A percentile compares a stretch with the other conserved stretches of the same genome.
Conservation (phyloP, 1,284 basidiomycete species). For the Flammula alnicola region DNA sequence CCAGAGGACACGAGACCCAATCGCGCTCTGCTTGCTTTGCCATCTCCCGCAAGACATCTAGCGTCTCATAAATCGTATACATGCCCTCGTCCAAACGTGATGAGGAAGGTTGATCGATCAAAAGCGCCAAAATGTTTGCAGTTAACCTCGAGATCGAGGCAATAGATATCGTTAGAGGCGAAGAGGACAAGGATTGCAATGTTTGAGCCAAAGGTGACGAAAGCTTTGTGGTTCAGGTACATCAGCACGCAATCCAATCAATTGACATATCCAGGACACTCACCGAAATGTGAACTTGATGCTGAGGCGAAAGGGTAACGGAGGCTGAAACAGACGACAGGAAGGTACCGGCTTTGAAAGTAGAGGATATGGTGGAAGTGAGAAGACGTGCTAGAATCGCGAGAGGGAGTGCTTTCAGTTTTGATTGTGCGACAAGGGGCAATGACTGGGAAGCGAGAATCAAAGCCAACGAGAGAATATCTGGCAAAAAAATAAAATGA, state of each 20-base stretch:
- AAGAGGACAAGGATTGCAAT: constrained; percentile 43
- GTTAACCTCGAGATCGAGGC: constrained; percentile 56
- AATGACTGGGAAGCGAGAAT: constrained; percentile 63
- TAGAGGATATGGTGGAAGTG: constrained; percentile 51
- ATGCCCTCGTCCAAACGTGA: constrained; percentile 49
- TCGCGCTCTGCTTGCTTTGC: constrained; percentile 47
- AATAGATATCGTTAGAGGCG: constrained; percentile 52
- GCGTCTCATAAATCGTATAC: constrained; percentile 43
- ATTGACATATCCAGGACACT: too few species aligned
- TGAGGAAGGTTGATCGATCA: constrained; percentile 45
- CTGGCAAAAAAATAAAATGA: constrained; percentile 25
- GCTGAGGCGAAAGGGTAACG: constrained; percentile 28
- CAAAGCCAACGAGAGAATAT: constrained; percentile 44
- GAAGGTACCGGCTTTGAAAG: constrained; percentile 57
- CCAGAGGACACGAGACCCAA: constrained; percentile 55
- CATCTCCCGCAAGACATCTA: constrained; percentile 40
- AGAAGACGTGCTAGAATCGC: constrained; percentile 50
- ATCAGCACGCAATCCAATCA: too few species aligned
- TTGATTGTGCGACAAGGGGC: constrained; percentile 52
- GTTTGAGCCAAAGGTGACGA: constrained; percentile 37
- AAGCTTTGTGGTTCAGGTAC: too few species aligned
- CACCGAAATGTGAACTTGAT: constrained; percentile 40
- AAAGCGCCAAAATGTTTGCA: constrained; percentile 49
- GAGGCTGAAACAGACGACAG: constrained; percentile 44
- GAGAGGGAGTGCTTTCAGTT: constrained; percentile 63